Conservation (phyloP, 2,329 filamentous ascomycete species). For the Xylaria sp. region DNA sequence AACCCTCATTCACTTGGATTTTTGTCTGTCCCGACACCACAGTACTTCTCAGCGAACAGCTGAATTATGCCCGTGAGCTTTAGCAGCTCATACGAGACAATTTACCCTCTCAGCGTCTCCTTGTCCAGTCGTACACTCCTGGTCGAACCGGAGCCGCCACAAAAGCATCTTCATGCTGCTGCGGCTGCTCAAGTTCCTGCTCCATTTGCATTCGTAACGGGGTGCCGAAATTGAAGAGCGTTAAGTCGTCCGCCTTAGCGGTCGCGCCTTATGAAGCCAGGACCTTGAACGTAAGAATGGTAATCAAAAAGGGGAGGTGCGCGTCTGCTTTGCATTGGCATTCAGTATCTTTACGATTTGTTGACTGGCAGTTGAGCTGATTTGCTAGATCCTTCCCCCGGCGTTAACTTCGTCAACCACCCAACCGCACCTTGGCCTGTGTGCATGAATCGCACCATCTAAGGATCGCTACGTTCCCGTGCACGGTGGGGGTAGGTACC, state of each 20-base stretch:
- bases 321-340: conserved; percentile 20
- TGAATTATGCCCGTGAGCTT: conserved; percentile 8
- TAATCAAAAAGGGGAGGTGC: conserved; percentile 15
- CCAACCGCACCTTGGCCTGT: conserved; percentile 15
- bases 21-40: neutral
- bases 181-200: conserved; percentile 2
- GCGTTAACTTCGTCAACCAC: no score
- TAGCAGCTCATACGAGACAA: conserved; percentile 5
- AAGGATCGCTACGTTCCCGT: no score
- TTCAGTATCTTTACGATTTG: conserved; percentile 12
- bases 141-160: conserved; percentile 14
- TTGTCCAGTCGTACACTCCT: conserved; percentile 13
- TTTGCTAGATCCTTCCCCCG: no score
- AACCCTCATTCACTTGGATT: neutral
- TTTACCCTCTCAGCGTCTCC: conserved; percentile 4
- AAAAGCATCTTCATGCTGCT: conserved; percentile 5
- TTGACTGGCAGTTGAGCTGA: conserved; percentile 11
- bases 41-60: conserved; percentile 11
- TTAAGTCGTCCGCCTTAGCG: conserved; percentile 9
- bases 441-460: conserved; percentile 20
- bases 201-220: neutral
- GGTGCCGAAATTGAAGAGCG: conserved; percentile 9
- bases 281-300: conserved; percentile 14
- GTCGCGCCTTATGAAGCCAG: conserved; percentile 16
- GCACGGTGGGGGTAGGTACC: no score